Percentiles rank a stretch among this genome's conserved stretches.
Evolutionary conservation across 176 grass and related monocot genomes (phyloP).

Genomic region (Bromus sterilis): DNA sequence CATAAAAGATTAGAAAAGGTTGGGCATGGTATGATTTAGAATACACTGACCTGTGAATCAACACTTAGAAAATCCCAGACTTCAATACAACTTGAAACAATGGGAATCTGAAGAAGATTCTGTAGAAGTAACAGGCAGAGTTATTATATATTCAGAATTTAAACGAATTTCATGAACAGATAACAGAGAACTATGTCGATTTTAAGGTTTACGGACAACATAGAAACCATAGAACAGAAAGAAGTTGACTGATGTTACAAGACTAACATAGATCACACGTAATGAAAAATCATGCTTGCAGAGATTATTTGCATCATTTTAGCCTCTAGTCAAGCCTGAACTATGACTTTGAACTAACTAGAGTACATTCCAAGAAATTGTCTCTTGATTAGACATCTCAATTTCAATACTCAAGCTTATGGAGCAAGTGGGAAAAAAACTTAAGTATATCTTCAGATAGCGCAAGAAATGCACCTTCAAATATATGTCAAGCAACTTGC

Average conservation of each 20-base stretch:
- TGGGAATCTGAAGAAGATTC: conserved; percentile 97
- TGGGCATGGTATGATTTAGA: not conserved
- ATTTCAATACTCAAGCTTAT: not conserved
- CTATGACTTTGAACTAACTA: not conserved
- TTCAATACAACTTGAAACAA: conserved; percentile 92
- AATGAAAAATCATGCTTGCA: conserved; percentile 8
- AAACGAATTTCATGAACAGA: not conserved
- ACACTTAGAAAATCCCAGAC: conserved; percentile 97
- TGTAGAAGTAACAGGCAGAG: conserved; percentile 33
- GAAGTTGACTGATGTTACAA: not conserved
- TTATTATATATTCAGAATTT: not conserved
- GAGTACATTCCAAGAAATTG: conserved; percentile 5
- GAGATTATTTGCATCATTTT: not conserved
- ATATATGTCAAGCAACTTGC: conserved; percentile 87
- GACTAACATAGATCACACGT: conserved; percentile 2
- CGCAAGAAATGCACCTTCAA: conserved; percentile 68
- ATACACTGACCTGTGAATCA: conserved; percentile 78
- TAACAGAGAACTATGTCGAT: not conserved
- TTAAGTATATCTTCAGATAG: conserved; percentile 15
- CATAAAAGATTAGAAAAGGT: not conserved
- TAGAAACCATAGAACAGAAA: conserved; percentile 12
- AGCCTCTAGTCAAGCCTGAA: not conserved
- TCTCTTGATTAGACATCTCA: not conserved
- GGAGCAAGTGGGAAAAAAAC: not conserved
- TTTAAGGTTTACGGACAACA: conserved; percentile 14